A percentile compares a stretch with the other conserved stretches of the same genome.
Evolutionary conservation across 805 yeast species (phyloP).

Genomic region (Wickerhamomyces chaumierensis): DNA sequence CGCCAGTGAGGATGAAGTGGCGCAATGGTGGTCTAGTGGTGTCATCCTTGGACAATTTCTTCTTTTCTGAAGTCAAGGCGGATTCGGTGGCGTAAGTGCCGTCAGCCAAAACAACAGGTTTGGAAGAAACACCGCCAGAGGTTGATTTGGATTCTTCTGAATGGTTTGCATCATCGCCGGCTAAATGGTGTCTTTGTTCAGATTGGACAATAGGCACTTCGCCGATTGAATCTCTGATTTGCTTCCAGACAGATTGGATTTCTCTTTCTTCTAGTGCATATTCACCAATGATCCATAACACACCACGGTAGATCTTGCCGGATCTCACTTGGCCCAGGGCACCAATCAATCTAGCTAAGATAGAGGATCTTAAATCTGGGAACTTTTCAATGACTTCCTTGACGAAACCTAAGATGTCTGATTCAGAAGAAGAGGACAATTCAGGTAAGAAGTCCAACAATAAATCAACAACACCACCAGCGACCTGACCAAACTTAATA

Average conservation of each 20-base stretch:
- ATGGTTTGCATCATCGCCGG: constrained; percentile 19
- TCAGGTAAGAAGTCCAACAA: constrained; percentile 80
- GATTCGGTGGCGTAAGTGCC: constrained; percentile 97
- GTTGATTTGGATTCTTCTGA: constrained; percentile 21
- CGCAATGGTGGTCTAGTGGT: constrained; percentile 63
- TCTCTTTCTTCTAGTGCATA: constrained; percentile 62
- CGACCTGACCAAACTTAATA: constrained; percentile 78
- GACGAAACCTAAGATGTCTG: constrained; percentile 82
- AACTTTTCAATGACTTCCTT: constrained; percentile 90
- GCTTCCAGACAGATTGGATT: constrained; percentile 79
- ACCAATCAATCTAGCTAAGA: constrained; percentile 49
- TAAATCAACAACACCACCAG: constrained; percentile 81
- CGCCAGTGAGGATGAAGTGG: constrained; percentile 72
- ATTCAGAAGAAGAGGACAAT: constrained; percentile 73
- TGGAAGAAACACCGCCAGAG: constrained; percentile 21
- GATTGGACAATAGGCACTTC: constrained; percentile 82
- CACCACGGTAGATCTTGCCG: constrained; percentile 87
- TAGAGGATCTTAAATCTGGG: constrained; percentile 62
- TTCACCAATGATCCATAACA: constrained; percentile 95
- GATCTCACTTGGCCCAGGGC: constrained; percentile 62
- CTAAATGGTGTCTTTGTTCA: constrained; percentile 36
- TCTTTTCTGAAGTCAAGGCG: constrained; percentile 49
- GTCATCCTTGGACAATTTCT: constrained; percentile 19
- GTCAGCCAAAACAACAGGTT: constrained; percentile 91
- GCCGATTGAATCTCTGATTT: constrained; percentile 72